phyloP scores from a whole-genome alignment of 2,329 filamentous ascomycete genomes.

The Pseudonectria foliicola region DNA sequence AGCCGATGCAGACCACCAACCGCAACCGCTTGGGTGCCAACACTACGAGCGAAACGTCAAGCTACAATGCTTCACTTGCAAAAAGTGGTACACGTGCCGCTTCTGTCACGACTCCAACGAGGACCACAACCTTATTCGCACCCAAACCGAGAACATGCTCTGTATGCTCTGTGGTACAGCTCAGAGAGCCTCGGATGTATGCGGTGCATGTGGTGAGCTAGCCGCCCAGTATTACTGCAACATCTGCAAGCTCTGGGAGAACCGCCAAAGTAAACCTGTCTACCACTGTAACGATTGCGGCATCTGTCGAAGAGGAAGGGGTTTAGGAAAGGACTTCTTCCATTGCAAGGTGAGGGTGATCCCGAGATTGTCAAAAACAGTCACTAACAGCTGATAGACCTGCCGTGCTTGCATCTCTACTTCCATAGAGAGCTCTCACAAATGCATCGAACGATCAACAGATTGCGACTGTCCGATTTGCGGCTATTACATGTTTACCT shows the following conservation, averaged over 20 bases:
- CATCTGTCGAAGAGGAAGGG: constrained; percentile 85
- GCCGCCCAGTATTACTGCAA: constrained; percentile 88
- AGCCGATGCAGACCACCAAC: constrained; percentile 25
- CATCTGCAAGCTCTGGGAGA: constrained; percentile 96
- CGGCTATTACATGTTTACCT: constrained; percentile 93
- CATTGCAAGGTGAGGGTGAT: constrained; percentile 75
- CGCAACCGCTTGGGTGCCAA: constrained; percentile 65
- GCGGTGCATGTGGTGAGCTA: constrained; percentile 66
- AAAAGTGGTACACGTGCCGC: constrained; percentile 89
- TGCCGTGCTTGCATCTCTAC: constrained; percentile 95
- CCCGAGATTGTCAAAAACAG: constrained; percentile 1
- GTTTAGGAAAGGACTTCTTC: constrained; percentile 92
- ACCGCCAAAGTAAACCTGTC: constrained; percentile 81
- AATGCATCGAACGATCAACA: constrained; percentile 88
- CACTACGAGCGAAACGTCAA: constrained; percentile 97
- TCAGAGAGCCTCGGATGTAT: constrained; percentile 73
- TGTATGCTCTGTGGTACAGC: constrained; percentile 92
- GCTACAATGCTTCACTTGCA: constrained; percentile 83
- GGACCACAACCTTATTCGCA: constrained; percentile 70
- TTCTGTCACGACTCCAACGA: constrained; percentile 86
- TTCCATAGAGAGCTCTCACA: constrained; percentile 74
- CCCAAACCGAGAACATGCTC: constrained; percentile 88
- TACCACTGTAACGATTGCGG: constrained; percentile 97
- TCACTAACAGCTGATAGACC: constrained; percentile 43
- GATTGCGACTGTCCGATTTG: constrained; percentile 97